Percentiles rank a stretch among this genome's conserved stretches.
Conservation (phyloP, 495 filamentous ascomycete genomes). For the Amniculicola lignicola region DNA sequence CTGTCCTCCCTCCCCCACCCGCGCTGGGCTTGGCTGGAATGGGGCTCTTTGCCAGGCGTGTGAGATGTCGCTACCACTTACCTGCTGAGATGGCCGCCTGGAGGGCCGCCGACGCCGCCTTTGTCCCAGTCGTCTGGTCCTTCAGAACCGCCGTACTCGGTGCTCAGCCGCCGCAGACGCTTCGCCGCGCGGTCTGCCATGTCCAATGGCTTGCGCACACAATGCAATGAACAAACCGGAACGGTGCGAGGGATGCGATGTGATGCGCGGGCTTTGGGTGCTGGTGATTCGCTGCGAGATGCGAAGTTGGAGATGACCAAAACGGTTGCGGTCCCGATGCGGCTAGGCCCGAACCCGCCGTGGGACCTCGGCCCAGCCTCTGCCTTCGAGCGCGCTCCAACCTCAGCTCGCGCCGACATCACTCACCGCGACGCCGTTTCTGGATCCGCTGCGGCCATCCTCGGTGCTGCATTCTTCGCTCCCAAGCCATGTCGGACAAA, state of each 20-base stretch:
- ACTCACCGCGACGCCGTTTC: too few species aligned
- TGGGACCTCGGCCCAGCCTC: slow-evolving; percentile 19
- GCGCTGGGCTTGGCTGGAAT: slow-evolving; percentile 14
- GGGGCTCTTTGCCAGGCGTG: too few species aligned
- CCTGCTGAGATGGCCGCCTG: slow-evolving; percentile 30
- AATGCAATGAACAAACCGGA: slow-evolving; percentile 14
- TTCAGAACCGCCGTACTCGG: slow-evolving; percentile 45
- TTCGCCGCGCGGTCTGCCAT: slow-evolving; percentile 39
- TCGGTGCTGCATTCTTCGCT: neutral
- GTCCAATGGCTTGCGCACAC: neutral
- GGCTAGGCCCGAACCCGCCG: neutral
- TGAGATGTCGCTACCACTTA: slow-evolving; percentile 19
- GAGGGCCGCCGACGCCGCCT: slow-evolving; percentile 9
- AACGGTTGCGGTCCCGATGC: neutral
- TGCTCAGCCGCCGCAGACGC: slow-evolving; percentile 46
- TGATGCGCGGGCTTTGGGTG: neutral
- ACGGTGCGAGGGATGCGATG: slow-evolving; percentile 7
- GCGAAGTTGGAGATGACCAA: neutral
- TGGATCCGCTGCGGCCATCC: too few species aligned
- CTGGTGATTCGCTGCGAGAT: slow-evolving; percentile 19
- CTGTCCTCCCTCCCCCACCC: slow-evolving; percentile 21
- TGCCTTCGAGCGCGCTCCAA: neutral
- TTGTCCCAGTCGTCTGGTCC: slow-evolving; percentile 40
- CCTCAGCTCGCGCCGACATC: too few species aligned
- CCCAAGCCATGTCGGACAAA: slow-evolving; percentile 42